These are phyloP conservation scores for Ustilago sp. DNA, from an alignment of 1,284 basidiomycete species.

Conservation along the genomic window DNA sequence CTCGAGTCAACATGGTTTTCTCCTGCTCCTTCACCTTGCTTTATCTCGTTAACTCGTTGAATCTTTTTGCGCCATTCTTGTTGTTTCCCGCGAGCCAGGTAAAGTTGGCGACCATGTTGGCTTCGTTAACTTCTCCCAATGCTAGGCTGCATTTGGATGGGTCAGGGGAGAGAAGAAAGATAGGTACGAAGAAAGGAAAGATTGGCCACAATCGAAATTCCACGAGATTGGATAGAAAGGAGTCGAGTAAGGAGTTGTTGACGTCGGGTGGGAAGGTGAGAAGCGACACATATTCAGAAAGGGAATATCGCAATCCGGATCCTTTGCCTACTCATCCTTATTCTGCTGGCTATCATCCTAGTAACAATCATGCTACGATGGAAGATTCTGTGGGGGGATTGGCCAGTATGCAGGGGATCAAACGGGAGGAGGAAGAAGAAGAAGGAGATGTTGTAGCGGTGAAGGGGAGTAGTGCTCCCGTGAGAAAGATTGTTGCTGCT, in stretches of 20 bases:
- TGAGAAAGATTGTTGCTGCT: background rate
- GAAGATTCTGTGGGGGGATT: background rate
- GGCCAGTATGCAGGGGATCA: background rate
- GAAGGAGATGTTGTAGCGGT: background rate
- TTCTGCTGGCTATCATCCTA: background rate
- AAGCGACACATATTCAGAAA: conserved; percentile 8
- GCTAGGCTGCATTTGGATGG: background rate
- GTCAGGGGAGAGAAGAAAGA: background rate
- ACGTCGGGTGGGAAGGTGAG: conserved; percentile 4
- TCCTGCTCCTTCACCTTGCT: conserved; percentile 26
- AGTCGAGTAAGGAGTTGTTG: conserved; percentile 4
- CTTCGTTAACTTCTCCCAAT: background rate
- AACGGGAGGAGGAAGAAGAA: background rate
- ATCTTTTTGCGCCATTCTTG: conserved; percentile 40
- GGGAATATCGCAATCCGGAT: background rate
- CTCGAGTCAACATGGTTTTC: conserved; percentile 11
- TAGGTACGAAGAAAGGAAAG: background rate
- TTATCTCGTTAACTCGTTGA: conserved; percentile 29
- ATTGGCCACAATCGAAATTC: background rate
- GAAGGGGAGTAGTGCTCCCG: background rate
- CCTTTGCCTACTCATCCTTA: background rate
- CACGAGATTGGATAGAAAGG: conserved; percentile 9
- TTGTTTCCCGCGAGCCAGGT: conserved; percentile 35
- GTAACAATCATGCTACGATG: background rate
- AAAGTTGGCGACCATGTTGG: conserved; percentile 31